These are phyloP conservation scores for Neurospora crassa DNA, from an alignment of 2,329 filamentous ascomycete genomes.

Conservation along the genomic window DNA sequence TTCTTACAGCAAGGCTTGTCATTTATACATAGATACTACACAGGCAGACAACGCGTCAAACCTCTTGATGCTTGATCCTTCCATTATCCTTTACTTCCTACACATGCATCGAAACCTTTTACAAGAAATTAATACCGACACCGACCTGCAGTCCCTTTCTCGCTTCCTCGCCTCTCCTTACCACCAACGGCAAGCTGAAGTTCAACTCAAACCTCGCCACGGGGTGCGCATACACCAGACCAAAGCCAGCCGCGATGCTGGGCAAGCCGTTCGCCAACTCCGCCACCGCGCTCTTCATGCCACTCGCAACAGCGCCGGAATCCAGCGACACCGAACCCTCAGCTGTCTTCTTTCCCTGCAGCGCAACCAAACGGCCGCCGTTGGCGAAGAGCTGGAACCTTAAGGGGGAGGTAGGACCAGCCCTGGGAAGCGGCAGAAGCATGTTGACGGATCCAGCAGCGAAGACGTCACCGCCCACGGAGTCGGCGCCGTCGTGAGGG, in stretches of 20 bases:
- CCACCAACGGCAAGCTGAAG: constrained; percentile 77
- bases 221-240: constrained; percentile 89
- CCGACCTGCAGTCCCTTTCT: constrained; percentile 90
- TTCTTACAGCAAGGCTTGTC: background rate
- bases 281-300: constrained; percentile 51
- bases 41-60: background rate
- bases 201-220: constrained; percentile 93
- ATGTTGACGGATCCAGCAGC: constrained; percentile 82
- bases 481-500: constrained; percentile 75
- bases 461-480: constrained; percentile 85
- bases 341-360: constrained; percentile 47
- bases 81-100: background rate
- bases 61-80: background rate
- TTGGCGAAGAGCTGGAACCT: constrained; percentile 88
- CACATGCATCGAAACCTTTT: constrained; percentile 21
- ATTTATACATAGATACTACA: background rate
- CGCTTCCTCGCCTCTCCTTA: constrained; percentile 74
- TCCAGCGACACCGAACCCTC: constrained; percentile 31
- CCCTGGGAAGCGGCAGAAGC: constrained; percentile 72
- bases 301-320: constrained; percentile 37
- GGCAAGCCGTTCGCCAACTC: constrained; percentile 69
- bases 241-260: constrained; percentile 77
- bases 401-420: constrained; percentile 74
- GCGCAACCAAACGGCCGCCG: constrained; percentile 71
- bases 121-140: constrained; percentile 95